Conservation (phyloP, 2,329 filamentous ascomycete species). For the Boeremia lycopersici region DNA sequence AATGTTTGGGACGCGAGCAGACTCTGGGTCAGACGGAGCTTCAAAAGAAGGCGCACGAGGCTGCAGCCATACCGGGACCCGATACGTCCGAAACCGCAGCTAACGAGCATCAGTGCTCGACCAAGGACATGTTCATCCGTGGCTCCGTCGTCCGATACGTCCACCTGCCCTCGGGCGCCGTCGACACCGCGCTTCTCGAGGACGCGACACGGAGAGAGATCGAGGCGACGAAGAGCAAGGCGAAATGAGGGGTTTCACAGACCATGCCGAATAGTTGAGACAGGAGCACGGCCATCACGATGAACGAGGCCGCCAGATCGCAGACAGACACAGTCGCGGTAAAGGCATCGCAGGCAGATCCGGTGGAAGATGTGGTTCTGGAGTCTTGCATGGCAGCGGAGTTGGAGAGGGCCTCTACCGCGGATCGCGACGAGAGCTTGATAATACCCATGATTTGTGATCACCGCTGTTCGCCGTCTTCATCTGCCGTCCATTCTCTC, state of each 20-base stretch:
- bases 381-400: background rate
- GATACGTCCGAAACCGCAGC: background rate
- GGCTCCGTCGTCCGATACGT: conserved; percentile 93
- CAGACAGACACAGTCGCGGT: background rate
- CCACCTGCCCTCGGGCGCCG: conserved; percentile 79
- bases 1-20: no score
- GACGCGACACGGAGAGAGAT: conserved; percentile 68
- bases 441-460: background rate
- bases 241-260: conserved; percentile 34
- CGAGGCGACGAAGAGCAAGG: conserved; percentile 45
- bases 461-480: background rate
- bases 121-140: conserved; percentile 95
- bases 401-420: background rate
- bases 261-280: no score
- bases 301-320: background rate
- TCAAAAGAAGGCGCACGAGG: no score
- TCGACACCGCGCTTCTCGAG: conserved; percentile 85
- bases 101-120: conserved; percentile 63
- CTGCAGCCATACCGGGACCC: no score
- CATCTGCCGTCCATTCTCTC: background rate
- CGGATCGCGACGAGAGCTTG: background rate
- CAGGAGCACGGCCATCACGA: background rate
- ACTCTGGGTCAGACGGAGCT: no score
- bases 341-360: background rate
- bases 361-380: no score